phyloP scores from a whole-genome alignment of 257 asterid species.

The Ilex asprella region DNA sequence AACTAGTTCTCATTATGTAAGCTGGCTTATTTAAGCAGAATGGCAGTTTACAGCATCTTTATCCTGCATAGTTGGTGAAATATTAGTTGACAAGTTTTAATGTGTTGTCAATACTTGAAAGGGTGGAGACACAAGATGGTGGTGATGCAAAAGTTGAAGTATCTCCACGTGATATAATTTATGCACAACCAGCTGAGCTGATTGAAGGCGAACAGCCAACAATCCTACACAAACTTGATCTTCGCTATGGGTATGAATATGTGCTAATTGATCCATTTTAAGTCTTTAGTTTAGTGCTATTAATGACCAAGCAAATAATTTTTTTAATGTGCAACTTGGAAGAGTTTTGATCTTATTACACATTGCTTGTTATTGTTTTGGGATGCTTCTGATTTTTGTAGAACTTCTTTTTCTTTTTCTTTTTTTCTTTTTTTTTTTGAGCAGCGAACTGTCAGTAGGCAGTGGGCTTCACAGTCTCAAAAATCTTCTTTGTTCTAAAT shows the following conservation, averaged over 20 bases:
- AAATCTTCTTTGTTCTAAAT: not conserved
- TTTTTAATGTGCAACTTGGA: not conserved
- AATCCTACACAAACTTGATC: slow-evolving; percentile 80
- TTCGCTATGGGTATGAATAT: slow-evolving; percentile 73
- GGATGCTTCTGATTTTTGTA: not conserved
- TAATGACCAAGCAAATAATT: not conserved
- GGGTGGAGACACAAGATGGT: slow-evolving; percentile 99
- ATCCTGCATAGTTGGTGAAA: not conserved
- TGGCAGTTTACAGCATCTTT: not conserved
- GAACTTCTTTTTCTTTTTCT: not conserved
- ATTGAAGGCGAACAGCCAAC: slow-evolving; percentile 59
- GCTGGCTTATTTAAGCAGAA: not conserved
- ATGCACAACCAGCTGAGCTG: slow-evolving; percentile 76
- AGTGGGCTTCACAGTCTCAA: not conserved
- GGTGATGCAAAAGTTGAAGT: slow-evolving; percentile 96
- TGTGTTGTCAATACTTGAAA: slow-evolving; percentile 12
- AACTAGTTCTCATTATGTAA: not conserved
- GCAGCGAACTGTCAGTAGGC: not conserved
- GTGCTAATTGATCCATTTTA: not conserved
- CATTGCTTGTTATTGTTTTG: not conserved
- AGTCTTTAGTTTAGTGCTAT: not conserved
- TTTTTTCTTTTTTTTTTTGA: no score
- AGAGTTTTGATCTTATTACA: not conserved
- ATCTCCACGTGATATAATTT: slow-evolving; percentile 95
- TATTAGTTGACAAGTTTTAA: not conserved